Evolutionary conservation across 768 basidiomycete species (phyloP).

Genomic region (Lactarius trivialis): DNA sequence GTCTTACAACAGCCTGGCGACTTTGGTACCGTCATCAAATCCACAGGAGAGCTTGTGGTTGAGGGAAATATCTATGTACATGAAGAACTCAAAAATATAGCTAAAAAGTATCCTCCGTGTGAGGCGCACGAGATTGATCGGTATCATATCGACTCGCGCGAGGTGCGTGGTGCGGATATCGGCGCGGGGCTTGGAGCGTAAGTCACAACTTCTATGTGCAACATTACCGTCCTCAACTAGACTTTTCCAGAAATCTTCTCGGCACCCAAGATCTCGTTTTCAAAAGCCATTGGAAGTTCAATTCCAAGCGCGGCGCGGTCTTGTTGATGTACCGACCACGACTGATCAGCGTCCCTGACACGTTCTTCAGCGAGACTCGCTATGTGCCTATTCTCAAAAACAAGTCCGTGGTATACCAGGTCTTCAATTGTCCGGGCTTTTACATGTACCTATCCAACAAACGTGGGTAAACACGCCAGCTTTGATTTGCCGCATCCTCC

Average conservation of each 20-base stretch:
- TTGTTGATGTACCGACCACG: slow-evolving; percentile 7
- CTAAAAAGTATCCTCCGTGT: background rate
- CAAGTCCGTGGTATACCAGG: slow-evolving; percentile 7
- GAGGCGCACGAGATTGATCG: background rate
- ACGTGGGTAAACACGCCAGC: background rate
- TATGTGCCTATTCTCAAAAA: background rate
- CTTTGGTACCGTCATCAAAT: slow-evolving; percentile 5
- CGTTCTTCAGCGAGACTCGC: background rate
- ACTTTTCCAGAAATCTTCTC: background rate
- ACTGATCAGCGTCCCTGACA: background rate
- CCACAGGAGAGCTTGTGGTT: background rate
- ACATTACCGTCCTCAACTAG: background rate
- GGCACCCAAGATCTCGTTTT: background rate
- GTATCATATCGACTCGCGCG: slow-evolving; percentile 7
- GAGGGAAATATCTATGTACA: slow-evolving; percentile 18
- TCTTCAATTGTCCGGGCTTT: slow-evolving; percentile 5
- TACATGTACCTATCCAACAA: slow-evolving; percentile 15
- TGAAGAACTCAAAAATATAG: background rate
- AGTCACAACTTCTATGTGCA: background rate
- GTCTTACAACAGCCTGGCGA: slow-evolving; percentile 11
- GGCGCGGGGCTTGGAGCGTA: background rate
- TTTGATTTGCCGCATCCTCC: background rate
- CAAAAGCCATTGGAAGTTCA: slow-evolving; percentile 8
- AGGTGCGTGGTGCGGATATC: background rate
- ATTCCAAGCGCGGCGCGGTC: slow-evolving; percentile 14